These are phyloP conservation scores for Aspergillus melleus DNA, from an alignment of 2,329 filamentous ascomycete genomes.

Conservation along the genomic window DNA sequence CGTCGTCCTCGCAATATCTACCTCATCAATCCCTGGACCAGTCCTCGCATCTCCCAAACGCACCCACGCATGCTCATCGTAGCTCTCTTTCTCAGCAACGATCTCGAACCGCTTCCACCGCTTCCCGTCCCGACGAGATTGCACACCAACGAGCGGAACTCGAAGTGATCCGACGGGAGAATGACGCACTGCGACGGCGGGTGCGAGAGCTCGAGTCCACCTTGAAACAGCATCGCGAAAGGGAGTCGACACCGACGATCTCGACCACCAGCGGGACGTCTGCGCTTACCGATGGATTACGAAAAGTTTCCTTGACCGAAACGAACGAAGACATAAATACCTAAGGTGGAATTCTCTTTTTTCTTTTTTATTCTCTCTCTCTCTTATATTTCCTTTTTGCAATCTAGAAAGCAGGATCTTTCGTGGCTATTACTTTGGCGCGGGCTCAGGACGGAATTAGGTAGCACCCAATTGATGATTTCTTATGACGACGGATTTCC, in stretches of 20 bases:
- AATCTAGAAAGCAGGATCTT: constrained; percentile 2
- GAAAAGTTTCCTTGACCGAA: background rate
- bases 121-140: constrained; percentile 45
- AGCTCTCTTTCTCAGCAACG: constrained; percentile 31
- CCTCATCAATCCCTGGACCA: constrained; percentile 26
- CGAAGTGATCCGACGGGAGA: constrained; percentile 47
- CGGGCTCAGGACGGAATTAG: background rate
- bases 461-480: background rate
- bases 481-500: too few species aligned
- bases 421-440: background rate
- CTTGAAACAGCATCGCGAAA: constrained; percentile 33
- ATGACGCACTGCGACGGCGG: constrained; percentile 45
- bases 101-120: constrained; percentile 27
- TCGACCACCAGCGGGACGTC: background rate
- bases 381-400: background rate
- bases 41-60: constrained; percentile 24
- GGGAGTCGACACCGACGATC: constrained; percentile 6
- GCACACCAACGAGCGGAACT: constrained; percentile 44
- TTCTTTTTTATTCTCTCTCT: background rate
- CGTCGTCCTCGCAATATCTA: constrained; percentile 27
- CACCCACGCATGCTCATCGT: constrained; percentile 32
- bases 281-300: constrained; percentile 1
- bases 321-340: background rate
- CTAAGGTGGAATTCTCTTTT: background rate
- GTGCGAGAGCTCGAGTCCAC: constrained; percentile 46